These are phyloP conservation scores for Cardiosporidium cionae DNA, from an alignment of 169 alveolate genomes.

Conservation along the genomic window DNA sequence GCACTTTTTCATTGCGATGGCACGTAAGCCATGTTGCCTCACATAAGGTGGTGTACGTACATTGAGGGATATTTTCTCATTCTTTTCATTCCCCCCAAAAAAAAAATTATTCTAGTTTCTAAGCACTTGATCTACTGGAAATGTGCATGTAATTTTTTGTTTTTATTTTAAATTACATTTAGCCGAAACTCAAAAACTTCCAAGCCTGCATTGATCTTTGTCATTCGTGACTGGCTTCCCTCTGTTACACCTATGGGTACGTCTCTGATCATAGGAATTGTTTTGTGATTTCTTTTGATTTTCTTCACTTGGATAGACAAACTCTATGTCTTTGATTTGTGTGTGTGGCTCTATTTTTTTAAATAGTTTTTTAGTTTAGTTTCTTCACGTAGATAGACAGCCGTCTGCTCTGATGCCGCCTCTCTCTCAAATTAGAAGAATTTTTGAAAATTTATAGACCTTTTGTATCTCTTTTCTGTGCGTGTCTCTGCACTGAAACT, in stretches of 20 bases:
- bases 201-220: constrained; percentile 7
- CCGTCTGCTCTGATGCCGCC: background rate
- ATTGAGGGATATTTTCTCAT: background rate
- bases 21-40: background rate
- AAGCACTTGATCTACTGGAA: background rate
- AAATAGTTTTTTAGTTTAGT: background rate
- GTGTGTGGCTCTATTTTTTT: background rate
- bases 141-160: background rate
- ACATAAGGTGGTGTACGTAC: background rate
- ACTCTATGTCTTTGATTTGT: background rate
- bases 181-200: no score
- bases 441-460: background rate
- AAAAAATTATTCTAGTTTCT: background rate
- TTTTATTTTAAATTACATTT: no score
- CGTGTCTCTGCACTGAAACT: no score
- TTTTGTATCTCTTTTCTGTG: no score
- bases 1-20: constrained; percentile 51
- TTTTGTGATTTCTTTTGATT: background rate
- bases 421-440: background rate
- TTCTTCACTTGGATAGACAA: background rate
- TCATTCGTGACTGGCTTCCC: constrained; percentile 26
- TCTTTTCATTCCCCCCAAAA: background rate
- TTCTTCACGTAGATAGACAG: background rate
- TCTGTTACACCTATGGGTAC: constrained; percentile 10
- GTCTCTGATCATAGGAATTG: background rate